phyloP scores from a whole-genome alignment of 106 monocot genomes.

The Ottelia alismoides region DNA sequence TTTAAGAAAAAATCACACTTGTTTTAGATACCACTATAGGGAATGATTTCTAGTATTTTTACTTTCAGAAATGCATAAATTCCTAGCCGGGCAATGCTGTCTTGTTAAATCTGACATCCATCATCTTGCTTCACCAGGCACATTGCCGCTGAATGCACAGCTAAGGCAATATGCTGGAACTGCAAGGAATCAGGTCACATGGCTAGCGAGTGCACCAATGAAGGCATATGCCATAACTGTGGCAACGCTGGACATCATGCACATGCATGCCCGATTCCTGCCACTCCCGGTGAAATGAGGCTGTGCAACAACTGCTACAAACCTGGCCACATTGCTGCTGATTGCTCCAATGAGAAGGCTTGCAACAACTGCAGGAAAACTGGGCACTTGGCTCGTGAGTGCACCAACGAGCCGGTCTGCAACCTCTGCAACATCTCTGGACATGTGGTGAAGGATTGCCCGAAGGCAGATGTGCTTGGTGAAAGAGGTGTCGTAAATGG shows the following conservation, averaged over 20 bases:
- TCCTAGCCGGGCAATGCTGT: too few relatives aligned
- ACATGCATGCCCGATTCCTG: slow-evolving; percentile 54
- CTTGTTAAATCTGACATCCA: too few relatives aligned
- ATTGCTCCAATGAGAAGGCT: slow-evolving; percentile 58
- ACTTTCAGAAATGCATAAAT: too few relatives aligned
- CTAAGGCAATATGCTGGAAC: slow-evolving; percentile 53
- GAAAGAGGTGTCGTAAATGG: too few relatives aligned
- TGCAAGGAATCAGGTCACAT: slow-evolving; percentile 59
- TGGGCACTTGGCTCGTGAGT: slow-evolving; percentile 54
- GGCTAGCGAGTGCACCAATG: slow-evolving; percentile 51
- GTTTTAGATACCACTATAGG: too few relatives aligned
- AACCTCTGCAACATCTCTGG: too few relatives aligned
- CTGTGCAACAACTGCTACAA: too few relatives aligned
- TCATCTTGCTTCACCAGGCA: too few relatives aligned
- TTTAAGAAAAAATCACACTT: too few relatives aligned
- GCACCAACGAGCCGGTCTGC: too few relatives aligned
- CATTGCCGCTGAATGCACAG: slow-evolving; percentile 46
- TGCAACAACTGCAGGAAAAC: slow-evolving; percentile 69
- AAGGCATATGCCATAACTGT: slow-evolving; percentile 53
- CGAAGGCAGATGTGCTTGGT: slow-evolving; percentile 43
- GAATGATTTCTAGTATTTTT: too few relatives aligned
- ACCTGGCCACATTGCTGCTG: slow-evolving; percentile 47
- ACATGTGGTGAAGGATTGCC: too few relatives aligned
- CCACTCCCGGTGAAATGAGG: slow-evolving; percentile 36
- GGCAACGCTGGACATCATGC: slow-evolving; percentile 51